Base-by-base conservation (phyloP, 1,139 yeast species). In the Debaryomyces coudertii region DNA sequence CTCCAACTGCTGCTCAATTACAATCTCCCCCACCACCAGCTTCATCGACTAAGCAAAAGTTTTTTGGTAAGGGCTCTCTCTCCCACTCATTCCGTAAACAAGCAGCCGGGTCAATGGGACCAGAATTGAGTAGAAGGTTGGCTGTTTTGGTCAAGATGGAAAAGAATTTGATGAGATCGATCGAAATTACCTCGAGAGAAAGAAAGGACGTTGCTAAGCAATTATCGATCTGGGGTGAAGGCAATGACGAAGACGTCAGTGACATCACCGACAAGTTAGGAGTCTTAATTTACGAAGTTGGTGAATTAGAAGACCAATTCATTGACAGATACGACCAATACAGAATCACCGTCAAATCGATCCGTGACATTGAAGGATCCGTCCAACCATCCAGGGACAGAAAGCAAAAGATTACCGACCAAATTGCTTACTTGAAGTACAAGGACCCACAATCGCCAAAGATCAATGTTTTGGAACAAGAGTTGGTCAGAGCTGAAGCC, bases 361-460 rank as follows among this genome's bases (percentile, higher is more conserved):
- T 88, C 61, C 79, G 95, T 72, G 87, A 88, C 71, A 87, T 88
- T 57, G 95, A 88, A 72, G 88, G 87, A 47, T 85, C 92, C 40
- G 93, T 88, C 51, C 93, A 87, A 69, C 95, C 95, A 46, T 83
- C 92, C 42, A 79, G 95, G 72, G 92, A 87, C 70, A 83, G 95
- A 68, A 87, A 87, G 73, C 89, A 84, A 62, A 87, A 87, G 69
- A 84, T 88, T 61, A 86, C 95, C 52, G 92, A 87, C 63, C 86
- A 85, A 67, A 87, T 87, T 69, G 95, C 93, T 53, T 82, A 83
- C 69, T 74, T 87, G 67, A 86, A 87, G 69, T 87, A 86, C 74
- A 86, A 86, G 73, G 93, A 85, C 67, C 93, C 95, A 45, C 87
- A 83, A 66, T 84, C 90, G 36, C 87, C 93, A 62, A 87, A 87